Conservation (phyloP, 2,329 filamentous ascomycete genomes). For the Rhynchosporium agropyri region DNA sequence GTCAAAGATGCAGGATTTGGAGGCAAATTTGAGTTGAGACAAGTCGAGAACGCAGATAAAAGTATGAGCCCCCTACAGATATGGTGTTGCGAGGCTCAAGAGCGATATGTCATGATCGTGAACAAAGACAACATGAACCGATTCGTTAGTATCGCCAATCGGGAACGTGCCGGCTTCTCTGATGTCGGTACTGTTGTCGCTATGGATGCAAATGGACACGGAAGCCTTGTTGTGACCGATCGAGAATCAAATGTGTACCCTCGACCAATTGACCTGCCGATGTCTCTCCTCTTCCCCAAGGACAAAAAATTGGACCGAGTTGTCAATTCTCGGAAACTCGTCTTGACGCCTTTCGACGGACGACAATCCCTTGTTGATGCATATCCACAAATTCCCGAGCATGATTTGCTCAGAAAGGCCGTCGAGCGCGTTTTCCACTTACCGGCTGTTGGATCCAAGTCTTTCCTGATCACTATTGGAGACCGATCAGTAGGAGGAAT, state of each 20-base stretch:
- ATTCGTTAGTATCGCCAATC: constrained; percentile 69
- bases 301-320: constrained; percentile 78
- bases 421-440: constrained; percentile 80
- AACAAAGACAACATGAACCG: constrained; percentile 78
- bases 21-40: constrained; percentile 89
- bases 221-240: constrained; percentile 79
- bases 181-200: constrained; percentile 79
- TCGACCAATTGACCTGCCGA: constrained; percentile 83
- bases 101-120: constrained; percentile 91
- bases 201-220: constrained; percentile 62
- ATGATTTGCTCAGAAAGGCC: constrained; percentile 60
- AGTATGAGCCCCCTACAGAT: constrained; percentile 96
- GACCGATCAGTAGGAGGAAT: constrained; percentile 91
- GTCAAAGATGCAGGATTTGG: constrained; percentile 91
- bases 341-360: constrained; percentile 73
- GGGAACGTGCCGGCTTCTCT: constrained; percentile 91
- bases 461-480: constrained; percentile 94
- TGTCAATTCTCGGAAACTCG: constrained; percentile 69
- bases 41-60: constrained; percentile 86
- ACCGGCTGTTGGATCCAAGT: constrained; percentile 93
- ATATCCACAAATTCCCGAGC: constrained; percentile 40
- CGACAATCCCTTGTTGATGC: constrained; percentile 63
- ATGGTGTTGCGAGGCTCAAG: constrained; percentile 97
- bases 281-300: constrained; percentile 86
- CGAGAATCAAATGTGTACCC: constrained; percentile 74